These are phyloP conservation scores for Ceratocystis diversiconidia DNA, from an alignment of 2,329 filamentous ascomycete species.

Conservation along the genomic window DNA sequence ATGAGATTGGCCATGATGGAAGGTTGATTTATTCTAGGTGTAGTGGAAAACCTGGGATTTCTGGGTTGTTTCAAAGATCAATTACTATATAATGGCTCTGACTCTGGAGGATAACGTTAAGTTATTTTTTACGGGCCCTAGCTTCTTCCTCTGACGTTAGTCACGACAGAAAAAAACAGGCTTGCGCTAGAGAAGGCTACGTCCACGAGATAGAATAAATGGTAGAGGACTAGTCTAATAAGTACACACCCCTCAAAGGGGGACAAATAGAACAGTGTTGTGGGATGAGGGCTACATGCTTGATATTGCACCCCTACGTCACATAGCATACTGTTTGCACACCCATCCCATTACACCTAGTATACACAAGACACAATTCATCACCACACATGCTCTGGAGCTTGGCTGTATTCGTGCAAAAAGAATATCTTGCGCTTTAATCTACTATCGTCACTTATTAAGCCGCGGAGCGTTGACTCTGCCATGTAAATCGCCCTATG, in stretches of 20 bases:
- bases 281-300: background rate
- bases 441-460: background rate
- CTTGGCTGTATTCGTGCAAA: background rate
- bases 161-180: background rate
- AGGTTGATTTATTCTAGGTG: background rate
- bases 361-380: background rate
- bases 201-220: background rate
- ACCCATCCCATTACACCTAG: background rate
- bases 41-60: background rate
- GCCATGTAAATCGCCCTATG: background rate
- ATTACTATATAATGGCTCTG: background rate
- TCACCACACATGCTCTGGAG: background rate
- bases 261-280: background rate
- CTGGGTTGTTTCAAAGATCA: background rate
- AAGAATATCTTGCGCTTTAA: background rate
- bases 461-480: background rate
- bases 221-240: background rate
- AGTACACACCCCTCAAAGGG: background rate
- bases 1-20: conserved; percentile 8
- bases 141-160: conserved; percentile 1
- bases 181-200: background rate
- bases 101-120: background rate
- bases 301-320: background rate
- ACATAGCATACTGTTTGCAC: background rate
- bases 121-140: conserved; percentile 9